Percentiles rank a stretch among this genome's conserved stretches.
phyloP scores from a whole-genome alignment of 129 eudicot species.

The Centrapalus pauciflorus region DNA sequence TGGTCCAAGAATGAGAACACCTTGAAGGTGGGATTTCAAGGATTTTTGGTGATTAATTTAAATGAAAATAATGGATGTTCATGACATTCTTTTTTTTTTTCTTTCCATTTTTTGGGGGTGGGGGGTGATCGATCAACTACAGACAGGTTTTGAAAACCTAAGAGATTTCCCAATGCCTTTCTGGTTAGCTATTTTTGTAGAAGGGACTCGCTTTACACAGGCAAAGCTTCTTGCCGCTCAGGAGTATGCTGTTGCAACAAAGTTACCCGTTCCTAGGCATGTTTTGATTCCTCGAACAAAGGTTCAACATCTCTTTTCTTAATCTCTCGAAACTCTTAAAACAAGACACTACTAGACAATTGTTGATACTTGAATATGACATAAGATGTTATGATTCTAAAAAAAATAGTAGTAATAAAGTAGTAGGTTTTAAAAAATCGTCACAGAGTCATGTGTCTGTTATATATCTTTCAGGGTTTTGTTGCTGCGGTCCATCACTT shows the following conservation, averaged over 20 bases:
- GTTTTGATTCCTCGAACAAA: constrained; percentile 71
- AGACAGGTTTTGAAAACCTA: constrained; percentile 46
- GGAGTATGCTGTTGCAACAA: constrained; percentile 48
- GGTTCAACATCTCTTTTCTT: constrained; percentile 29
- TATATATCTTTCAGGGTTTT: constrained; percentile 50
- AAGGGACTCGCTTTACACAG: constrained; percentile 82
- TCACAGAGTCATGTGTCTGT: neutral
- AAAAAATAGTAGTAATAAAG: neutral
- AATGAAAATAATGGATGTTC: neutral
- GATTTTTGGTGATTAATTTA: neutral
- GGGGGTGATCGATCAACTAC: constrained; percentile 21
- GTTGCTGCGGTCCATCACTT: constrained; percentile 52
- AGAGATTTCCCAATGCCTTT: constrained; percentile 60
- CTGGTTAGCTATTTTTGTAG: constrained; percentile 80
- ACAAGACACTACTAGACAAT: too few species aligned
- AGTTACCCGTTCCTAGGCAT: constrained; percentile 60
- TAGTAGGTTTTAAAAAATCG: too few species aligned
- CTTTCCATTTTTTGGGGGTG: neutral
- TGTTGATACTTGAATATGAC: too few species aligned
- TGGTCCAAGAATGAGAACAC: constrained; percentile 61
- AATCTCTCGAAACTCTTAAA: neutral
- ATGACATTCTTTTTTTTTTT: neutral
- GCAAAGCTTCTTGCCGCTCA: constrained; percentile 70
- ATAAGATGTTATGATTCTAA: neutral
- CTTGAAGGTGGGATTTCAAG: constrained; percentile 35